Evolutionary conservation across 2,329 filamentous ascomycete genomes (phyloP).

Genomic region (Phoma sp.): DNA sequence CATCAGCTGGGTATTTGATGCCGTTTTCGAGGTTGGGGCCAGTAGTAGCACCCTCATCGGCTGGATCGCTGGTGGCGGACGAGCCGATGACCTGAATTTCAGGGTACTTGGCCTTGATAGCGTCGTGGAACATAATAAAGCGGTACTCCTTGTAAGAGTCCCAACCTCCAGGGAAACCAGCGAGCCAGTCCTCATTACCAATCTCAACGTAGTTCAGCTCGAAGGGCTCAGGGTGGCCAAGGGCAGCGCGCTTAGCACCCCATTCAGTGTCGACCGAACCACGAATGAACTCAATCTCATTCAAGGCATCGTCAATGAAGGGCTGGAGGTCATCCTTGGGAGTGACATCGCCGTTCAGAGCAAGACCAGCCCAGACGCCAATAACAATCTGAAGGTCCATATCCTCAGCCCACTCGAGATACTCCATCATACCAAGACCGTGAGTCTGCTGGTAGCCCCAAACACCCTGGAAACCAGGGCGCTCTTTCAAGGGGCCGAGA

Average conservation of each 20-base stretch:
- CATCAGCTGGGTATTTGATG: constrained; percentile 28
- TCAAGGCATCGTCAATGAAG: constrained; percentile 49
- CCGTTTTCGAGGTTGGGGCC: constrained; percentile 43
- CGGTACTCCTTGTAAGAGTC: constrained; percentile 42
- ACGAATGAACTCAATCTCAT: constrained; percentile 47
- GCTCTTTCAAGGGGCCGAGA: constrained; percentile 56
- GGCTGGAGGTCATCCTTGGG: constrained; percentile 48
- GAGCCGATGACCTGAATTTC: constrained; percentile 48
- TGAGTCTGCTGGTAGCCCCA: constrained; percentile 57
- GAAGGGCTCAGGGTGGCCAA: constrained; percentile 49
- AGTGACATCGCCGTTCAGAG: constrained; percentile 51
- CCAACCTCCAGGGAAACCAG: constrained; percentile 39
- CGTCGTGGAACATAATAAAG: constrained; percentile 44
- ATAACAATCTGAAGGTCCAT: constrained; percentile 53
- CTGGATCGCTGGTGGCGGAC: constrained; percentile 40
- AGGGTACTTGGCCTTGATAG: constrained; percentile 44
- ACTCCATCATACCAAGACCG: constrained; percentile 57
- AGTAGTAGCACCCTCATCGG: constrained; percentile 36
- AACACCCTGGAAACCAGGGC: constrained; percentile 55
- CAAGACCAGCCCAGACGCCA: constrained; percentile 55
- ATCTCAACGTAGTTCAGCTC: constrained; percentile 50
- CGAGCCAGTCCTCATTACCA: constrained; percentile 51
- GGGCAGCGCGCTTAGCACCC: constrained; percentile 45
- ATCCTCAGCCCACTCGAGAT: constrained; percentile 58
- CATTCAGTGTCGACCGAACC: constrained; percentile 42